Base-by-base conservation (phyloP, 2,329 filamentous ascomycete species). In the Cercospora berteroae region DNA sequence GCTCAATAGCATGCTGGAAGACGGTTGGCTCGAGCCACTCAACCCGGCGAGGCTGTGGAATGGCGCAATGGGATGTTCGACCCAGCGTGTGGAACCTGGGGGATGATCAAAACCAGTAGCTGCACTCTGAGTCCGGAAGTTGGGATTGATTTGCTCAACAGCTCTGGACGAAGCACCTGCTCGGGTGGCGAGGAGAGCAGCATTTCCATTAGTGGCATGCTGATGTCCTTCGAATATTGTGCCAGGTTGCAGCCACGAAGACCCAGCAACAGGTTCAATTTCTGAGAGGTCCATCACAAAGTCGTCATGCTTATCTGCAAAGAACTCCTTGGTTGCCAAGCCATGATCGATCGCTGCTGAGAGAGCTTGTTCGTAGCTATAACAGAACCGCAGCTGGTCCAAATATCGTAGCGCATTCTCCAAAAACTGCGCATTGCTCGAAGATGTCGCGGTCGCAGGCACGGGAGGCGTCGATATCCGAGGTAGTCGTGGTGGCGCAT, bases 321-420 rank as follows among this genome's bases (percentile, higher is more conserved):
- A 84, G 73, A 84, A 83, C 69, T 86, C 85, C 66, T 84, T 82
- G 23, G 78, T 81, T 20, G 84, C 79, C 64, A 88, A 82, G 12
- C 84, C 84, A 27, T 82, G 82, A 29, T 84, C 84, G 5, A 84
- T 82, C 13, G 85, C 86, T 18, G 80, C 81, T 39, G 80, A 81
- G 18, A 87, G 77, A 68, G 84, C 84, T 69, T 88, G 86, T 68
- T 87, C 83, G 61, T 84, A 81, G 12, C 81, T 82, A 64, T 77
- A 81, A 31, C 83, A 86, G 63, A 81, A 81, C 16, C 87, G 85
- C 69, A 90, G 79, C 62, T 83, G 82, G 64, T 87, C 84, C 16
- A 90, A 81, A 75, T 90, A 90, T 72, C 83, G 84, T 72, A 90
- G 85, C 1, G 86, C 84, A 70, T 86, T 84, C 73, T 88, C 86